phyloP scores from a whole-genome alignment of 83 land plant genomes.

The Picea mariana region DNA sequence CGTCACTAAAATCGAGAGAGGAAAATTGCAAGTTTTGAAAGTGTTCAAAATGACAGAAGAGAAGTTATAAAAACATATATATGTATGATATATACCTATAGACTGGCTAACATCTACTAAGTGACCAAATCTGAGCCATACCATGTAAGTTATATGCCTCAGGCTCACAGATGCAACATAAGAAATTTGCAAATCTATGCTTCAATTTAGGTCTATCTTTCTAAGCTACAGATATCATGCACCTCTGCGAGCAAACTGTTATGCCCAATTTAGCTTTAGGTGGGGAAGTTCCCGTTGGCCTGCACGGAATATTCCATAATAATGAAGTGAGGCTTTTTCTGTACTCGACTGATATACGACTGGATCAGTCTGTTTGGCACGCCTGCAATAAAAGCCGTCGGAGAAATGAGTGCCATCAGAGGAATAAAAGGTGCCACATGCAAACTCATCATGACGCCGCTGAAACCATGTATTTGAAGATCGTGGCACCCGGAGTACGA shows the following conservation, averaged over 20 bases:
- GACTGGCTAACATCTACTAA: background rate
- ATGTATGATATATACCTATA: background rate
- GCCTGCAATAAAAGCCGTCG: background rate
- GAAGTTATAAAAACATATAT: background rate
- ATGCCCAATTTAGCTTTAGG: background rate
- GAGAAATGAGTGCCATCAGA: background rate
- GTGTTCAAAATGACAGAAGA: background rate
- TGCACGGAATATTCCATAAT: background rate
- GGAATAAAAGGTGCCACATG: background rate
- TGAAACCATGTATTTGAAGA: background rate
- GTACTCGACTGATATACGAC: background rate
- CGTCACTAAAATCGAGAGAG: constrained; percentile 2
- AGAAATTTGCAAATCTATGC: background rate
- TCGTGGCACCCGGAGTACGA: no score
- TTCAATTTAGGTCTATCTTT: background rate
- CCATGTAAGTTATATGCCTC: background rate
- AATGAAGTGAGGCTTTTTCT: background rate
- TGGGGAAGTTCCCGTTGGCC: background rate
- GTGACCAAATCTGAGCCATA: background rate
- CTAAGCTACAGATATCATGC: background rate
- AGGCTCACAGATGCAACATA: background rate
- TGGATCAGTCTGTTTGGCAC: background rate
- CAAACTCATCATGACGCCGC: background rate
- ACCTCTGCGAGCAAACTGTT: background rate
- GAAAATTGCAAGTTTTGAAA: background rate